Conservation (phyloP, 2,329 filamentous ascomycete genomes). For the Colletotrichum sp. region DNA sequence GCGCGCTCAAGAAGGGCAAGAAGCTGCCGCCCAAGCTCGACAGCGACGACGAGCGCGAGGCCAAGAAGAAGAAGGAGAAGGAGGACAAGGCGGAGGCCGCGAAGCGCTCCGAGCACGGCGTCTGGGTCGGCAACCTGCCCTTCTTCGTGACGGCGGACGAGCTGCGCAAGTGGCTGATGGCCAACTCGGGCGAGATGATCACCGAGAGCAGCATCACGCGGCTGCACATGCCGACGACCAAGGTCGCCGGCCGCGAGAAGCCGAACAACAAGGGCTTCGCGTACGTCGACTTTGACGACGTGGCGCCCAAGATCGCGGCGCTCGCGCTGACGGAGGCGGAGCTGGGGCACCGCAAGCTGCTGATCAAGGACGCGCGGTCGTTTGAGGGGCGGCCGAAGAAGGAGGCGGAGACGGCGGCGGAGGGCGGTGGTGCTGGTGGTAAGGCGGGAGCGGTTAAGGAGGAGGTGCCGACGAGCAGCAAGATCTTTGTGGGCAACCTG, state of each 20-base stretch:
- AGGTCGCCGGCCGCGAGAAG: constrained; percentile 49
- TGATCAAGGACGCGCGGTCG: constrained; percentile 92
- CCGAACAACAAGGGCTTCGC: constrained; percentile 88
- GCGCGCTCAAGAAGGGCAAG: constrained; percentile 87
- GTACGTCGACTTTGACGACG: constrained; percentile 87
- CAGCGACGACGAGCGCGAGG: constrained; percentile 44
- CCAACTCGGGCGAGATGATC: constrained; percentile 70
- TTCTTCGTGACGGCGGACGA: constrained; percentile 79
- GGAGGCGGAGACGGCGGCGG: constrained; percentile 43
- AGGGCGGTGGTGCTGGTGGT: background rate
- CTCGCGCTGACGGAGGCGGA: constrained; percentile 86
- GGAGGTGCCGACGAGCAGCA: constrained; percentile 66
- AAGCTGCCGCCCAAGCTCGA: constrained; percentile 51
- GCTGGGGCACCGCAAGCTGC: constrained; percentile 75
- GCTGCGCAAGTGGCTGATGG: constrained; percentile 80
- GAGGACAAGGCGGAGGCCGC: constrained; percentile 40
- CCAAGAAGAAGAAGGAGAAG: constrained; percentile 42
- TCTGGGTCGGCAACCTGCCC: constrained; percentile 97
- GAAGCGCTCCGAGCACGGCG: constrained; percentile 78
- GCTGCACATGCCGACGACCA: constrained; percentile 76
- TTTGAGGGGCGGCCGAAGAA: constrained; percentile 90
- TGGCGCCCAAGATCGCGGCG: constrained; percentile 75
- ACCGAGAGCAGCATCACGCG: constrained; percentile 78
- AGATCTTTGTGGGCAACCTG: constrained; percentile 92
- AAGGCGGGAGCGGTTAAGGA: constrained; percentile 30